These are phyloP conservation scores for Pseudogymnoascus sp. DNA, from an alignment of 2,329 filamentous ascomycete genomes.

Conservation along the genomic window DNA sequence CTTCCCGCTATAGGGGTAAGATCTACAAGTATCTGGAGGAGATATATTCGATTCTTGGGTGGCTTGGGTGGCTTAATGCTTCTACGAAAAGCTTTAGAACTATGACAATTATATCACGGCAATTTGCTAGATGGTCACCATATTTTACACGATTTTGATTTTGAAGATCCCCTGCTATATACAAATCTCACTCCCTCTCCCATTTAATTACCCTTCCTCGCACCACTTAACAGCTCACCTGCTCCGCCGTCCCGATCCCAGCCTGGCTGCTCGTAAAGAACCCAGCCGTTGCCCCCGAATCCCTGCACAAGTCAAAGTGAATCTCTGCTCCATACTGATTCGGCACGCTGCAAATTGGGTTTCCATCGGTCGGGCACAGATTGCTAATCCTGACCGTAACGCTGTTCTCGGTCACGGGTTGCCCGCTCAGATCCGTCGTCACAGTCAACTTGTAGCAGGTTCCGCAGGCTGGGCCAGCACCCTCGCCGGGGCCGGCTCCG, in stretches of 20 bases:
- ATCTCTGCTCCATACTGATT: neutral
- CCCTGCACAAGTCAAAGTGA: neutral
- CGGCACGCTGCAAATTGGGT: neutral
- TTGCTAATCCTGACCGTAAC: neutral
- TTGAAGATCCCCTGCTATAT: neutral
- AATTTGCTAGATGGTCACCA: neutral
- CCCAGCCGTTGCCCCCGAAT: neutral
- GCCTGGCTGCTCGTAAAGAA: neutral
- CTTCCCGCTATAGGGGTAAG: neutral
- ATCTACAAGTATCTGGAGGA: neutral
- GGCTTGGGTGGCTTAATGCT: neutral
- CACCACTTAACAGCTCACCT: neutral
- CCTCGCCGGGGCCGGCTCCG: neutral
- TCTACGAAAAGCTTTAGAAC: neutral
- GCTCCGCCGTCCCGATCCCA: neutral
- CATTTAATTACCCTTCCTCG: neutral
- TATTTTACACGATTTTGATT: neutral
- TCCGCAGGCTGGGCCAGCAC: constrained; percentile 9
- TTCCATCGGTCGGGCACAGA: neutral
- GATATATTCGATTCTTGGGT: constrained; percentile 1
- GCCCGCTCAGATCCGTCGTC: constrained; percentile 11
- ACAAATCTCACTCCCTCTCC: neutral
- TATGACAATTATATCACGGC: neutral
- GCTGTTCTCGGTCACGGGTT: neutral
- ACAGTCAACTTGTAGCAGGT: constrained; percentile 12